A percentile compares a stretch with the other conserved stretches of the same genome.
Conservation (phyloP, 2,329 filamentous ascomycete species). For the Catunica adiposa region DNA sequence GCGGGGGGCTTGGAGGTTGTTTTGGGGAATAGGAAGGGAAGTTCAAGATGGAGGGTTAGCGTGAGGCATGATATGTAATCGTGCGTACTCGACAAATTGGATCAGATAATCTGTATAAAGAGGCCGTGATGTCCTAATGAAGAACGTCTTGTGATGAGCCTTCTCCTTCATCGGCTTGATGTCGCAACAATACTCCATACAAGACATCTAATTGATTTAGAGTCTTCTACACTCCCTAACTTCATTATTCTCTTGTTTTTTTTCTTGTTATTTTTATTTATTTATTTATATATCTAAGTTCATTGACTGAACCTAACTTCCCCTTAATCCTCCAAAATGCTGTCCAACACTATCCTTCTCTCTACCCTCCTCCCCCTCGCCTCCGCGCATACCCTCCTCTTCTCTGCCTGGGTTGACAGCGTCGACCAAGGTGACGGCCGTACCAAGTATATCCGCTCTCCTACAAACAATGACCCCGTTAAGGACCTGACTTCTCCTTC, state of each 20-base stretch:
- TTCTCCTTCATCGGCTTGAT: constrained; percentile 11
- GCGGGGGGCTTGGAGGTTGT: too few species aligned
- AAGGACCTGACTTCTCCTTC: constrained; percentile 27
- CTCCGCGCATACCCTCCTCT: constrained; percentile 31
- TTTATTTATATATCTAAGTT: too few species aligned
- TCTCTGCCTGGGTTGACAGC: constrained; percentile 31
- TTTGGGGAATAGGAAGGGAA: too few species aligned
- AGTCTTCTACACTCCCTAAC: neutral
- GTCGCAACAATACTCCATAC: constrained; percentile 6
- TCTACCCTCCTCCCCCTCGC: constrained; percentile 25
- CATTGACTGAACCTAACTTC: too few species aligned
- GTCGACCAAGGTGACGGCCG: constrained; percentile 27
- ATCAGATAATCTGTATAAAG: too few species aligned
- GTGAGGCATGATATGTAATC: too few species aligned
- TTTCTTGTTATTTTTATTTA: too few species aligned
- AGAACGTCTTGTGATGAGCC: too few species aligned
- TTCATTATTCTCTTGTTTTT: too few species aligned
- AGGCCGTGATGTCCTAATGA: too few species aligned
- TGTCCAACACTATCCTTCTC: constrained; percentile 18
- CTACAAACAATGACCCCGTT: constrained; percentile 27
- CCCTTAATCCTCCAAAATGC: neutral
- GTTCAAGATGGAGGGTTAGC: too few species aligned
- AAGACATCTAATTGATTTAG: neutral
- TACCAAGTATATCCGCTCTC: constrained; percentile 28
- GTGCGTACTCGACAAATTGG: too few species aligned